A percentile compares a stretch with the other conserved stretches of the same genome.
Conservation (phyloP, 257 asterid genomes). For the Linaria vulgaris region DNA sequence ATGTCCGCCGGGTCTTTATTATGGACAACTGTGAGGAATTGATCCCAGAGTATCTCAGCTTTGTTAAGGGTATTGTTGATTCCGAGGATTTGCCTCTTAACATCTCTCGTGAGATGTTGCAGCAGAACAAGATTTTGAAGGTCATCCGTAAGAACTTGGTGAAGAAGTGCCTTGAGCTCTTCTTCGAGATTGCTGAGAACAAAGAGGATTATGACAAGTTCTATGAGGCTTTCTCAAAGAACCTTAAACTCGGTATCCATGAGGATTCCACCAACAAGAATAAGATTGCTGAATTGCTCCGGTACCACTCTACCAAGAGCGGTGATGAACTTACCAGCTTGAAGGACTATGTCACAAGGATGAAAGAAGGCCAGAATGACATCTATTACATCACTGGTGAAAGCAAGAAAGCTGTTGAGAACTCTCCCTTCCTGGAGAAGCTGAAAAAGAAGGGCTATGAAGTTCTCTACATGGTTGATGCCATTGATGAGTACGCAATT, state of each 20-base stretch:
- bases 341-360: conserved; percentile 62
- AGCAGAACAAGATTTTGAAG: conserved; percentile 63
- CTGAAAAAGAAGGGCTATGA: conserved; percentile 59
- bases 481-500: conserved; percentile 59
- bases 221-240: conserved; percentile 56
- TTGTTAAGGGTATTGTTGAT: conserved; percentile 60
- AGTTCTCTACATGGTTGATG: conserved; percentile 59
- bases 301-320: conserved; percentile 57
- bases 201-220: conserved; percentile 58
- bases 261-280: conserved; percentile 50
- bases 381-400: conserved; percentile 62
- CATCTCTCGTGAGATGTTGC: conserved; percentile 53
- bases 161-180: conserved; percentile 59
- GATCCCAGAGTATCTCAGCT: conserved; percentile 56
- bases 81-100: conserved; percentile 60
- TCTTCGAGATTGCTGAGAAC: conserved; percentile 66
- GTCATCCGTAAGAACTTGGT: conserved; percentile 66
- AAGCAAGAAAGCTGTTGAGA: conserved; percentile 65
- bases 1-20: conserved; percentile 58
- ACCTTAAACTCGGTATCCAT: conserved; percentile 58
- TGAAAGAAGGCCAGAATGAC: conserved; percentile 62
- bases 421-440: conserved; percentile 62
- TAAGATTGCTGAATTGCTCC: conserved; percentile 48
- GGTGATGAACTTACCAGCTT: conserved; percentile 63
- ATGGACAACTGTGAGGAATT: conserved; percentile 66